These are phyloP conservation scores for Phaseolus coccineus DNA, from an alignment of 331 rosid genomes.

Conservation along the genomic window DNA sequence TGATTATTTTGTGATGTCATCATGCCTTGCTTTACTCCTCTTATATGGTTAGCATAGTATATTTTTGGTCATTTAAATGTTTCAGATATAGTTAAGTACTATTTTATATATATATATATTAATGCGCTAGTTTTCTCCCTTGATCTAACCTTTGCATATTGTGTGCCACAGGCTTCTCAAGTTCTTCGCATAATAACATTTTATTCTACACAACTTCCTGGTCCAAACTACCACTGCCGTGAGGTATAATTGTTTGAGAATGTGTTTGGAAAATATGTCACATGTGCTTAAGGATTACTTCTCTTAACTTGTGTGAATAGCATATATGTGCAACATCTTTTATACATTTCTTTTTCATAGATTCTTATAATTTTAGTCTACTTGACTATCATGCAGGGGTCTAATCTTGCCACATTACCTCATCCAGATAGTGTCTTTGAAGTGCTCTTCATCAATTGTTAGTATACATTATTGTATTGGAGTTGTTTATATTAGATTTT, in stretches of 20 bases:
- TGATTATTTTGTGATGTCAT: conserved; percentile 2
- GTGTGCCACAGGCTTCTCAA: conserved; percentile 73
- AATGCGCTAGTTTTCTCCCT: conserved; percentile 18
- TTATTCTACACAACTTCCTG: conserved; percentile 97
- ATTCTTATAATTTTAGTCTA: conserved; percentile 24
- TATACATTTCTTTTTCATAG: background rate
- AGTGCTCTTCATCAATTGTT: conserved; percentile 77
- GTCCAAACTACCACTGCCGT: conserved; percentile 98
- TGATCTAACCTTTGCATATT: conserved; percentile 29
- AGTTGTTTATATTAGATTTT: conserved; percentile 42
- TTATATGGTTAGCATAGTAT: conserved; percentile 4
- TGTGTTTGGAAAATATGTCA: conserved; percentile 5
- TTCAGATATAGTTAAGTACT: conserved; percentile 10
- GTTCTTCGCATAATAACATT: conserved; percentile 82
- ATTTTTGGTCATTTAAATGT: background rate
- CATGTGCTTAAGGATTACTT: background rate
- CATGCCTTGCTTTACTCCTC: conserved; percentile 2
- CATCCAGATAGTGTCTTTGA: conserved; percentile 72
- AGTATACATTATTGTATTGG: conserved; percentile 38
- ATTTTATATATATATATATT: conserved; percentile 10
- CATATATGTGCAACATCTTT: background rate
- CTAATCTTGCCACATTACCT: conserved; percentile 88
- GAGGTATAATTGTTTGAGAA: conserved; percentile 59
- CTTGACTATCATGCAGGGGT: conserved; percentile 66
- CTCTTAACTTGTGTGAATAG: background rate